Conservation (phyloP, 2,329 filamentous ascomycete species). For the Sporothrix globosa region DNA sequence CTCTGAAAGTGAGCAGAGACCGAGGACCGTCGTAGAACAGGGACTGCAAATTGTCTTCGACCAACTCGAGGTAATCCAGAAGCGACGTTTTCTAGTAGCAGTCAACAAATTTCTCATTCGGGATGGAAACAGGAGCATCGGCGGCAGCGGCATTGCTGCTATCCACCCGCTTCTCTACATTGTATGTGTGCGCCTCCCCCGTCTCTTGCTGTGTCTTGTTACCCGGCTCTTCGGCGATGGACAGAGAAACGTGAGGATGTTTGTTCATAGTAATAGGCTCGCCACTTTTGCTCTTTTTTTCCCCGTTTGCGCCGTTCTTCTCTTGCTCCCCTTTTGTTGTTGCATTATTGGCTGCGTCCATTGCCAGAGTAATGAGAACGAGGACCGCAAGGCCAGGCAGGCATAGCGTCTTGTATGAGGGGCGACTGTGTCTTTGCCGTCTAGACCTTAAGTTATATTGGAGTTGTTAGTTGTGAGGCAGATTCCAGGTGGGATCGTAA, state of each 20-base stretch:
- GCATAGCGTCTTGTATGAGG: too few species aligned
- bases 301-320: background rate
- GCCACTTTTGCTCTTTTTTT: background rate
- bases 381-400: background rate
- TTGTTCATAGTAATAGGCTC: too few species aligned
- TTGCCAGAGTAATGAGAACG: background rate
- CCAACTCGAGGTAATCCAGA: background rate
- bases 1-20: background rate
- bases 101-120: background rate
- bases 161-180: background rate
- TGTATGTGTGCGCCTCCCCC: background rate
- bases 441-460: too few species aligned
- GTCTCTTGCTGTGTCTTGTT: background rate
- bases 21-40: background rate
- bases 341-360: background rate
- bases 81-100: background rate
- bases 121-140: too few species aligned
- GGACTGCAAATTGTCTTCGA: slow-evolving; percentile 3
- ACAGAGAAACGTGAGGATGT: too few species aligned
- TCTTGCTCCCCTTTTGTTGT: background rate
- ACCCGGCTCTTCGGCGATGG: too few species aligned
- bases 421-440: background rate
- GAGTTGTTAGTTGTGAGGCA: background rate
- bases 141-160: background rate
- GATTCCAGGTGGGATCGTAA: too few species aligned